Base-by-base conservation (phyloP, 2,329 filamentous ascomycete species). In the Penicillium sp. region DNA sequence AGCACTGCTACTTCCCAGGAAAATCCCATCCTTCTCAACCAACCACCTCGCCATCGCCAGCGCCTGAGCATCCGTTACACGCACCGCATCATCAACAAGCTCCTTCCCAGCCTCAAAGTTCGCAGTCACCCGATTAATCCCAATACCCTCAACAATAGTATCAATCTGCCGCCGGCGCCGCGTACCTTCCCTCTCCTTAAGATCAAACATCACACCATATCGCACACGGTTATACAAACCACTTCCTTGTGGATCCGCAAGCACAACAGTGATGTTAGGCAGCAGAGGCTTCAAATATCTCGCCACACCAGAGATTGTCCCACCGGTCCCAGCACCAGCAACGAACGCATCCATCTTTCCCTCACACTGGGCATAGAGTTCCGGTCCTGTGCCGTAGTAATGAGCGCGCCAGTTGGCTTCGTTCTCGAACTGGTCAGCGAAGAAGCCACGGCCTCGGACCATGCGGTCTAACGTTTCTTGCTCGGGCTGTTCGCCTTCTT, bases 341-440 rank as follows among this genome's bases (percentile, higher is more conserved):
- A 97, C 88, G 66, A 97, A 97, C 3, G 90, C 92, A 69, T 95
- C 89, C 1, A 97, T 66, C 7, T 72, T 72, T 0, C 90, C 90
- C 22, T 78, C 81, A 5, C 88, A 89, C 74, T 99, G 94, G 0
- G 77, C 74, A 63, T 83, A 88, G 59, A 99, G 94, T 75, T 99
- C 94, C 0, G 92, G 94, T 0, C 94, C 94, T 0, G 94, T 99
- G 13, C 84, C 83, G 18, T 81, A 77, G 63, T 87, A 85, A 74
- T 99, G 94, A 1, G 94, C 92, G 41, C 81, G 79, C 81, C 88
- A 96, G 73, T 99, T 99, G 28, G 91, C 89, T 45, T 84, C 78
- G 24, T 88, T 92, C 75, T 99, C 94, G 67, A 99, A 99, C 69
- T 99, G 94, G 70, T 99, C 89, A 0, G 92, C 91, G 69, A 97